A percentile compares a stretch with the other conserved stretches of the same genome.
phyloP scores from a whole-genome alignment of 352 stramenopile species.

The Phytopythium aichiense region DNA sequence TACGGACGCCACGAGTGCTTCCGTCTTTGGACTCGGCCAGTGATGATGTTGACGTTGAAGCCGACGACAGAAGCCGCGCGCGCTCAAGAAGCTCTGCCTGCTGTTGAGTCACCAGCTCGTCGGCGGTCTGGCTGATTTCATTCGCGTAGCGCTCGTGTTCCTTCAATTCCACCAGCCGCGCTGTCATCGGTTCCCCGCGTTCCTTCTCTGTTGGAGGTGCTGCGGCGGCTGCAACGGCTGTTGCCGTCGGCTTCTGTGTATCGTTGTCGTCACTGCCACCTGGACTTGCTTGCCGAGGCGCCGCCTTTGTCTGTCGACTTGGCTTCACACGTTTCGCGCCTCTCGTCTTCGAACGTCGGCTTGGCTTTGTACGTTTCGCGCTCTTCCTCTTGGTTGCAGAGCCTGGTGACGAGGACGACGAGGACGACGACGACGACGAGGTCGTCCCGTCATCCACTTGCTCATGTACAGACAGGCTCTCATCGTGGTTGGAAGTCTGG shows the following conservation, averaged over 20 bases:
- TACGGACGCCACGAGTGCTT: not conserved
- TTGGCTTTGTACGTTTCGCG: not conserved
- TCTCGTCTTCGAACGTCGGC: not conserved
- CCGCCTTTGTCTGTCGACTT: not conserved
- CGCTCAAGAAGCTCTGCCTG: conserved; percentile 4
- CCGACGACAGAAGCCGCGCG: not conserved
- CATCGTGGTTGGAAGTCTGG: not conserved
- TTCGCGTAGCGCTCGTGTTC: conserved; percentile 25
- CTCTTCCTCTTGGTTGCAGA: not conserved
- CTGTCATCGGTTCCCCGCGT: not conserved
- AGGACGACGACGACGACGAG: not conserved
- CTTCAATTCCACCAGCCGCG: conserved; percentile 13
- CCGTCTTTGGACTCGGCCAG: not conserved
- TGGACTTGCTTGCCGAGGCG: not conserved
- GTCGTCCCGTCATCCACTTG: conserved; percentile 3
- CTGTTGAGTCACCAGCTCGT: conserved; percentile 14
- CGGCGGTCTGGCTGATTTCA: conserved; percentile 18
- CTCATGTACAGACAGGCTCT: conserved; percentile 1
- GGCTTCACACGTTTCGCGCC: not conserved
- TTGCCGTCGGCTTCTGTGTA: not conserved
- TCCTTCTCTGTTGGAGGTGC: not conserved
- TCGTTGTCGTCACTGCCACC: not conserved
- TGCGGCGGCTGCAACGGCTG: not conserved
- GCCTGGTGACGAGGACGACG: not conserved
- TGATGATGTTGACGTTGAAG: not conserved